phyloP scores from a whole-genome alignment of 495 filamentous ascomycete genomes.

The Penicillium malachiteum region DNA sequence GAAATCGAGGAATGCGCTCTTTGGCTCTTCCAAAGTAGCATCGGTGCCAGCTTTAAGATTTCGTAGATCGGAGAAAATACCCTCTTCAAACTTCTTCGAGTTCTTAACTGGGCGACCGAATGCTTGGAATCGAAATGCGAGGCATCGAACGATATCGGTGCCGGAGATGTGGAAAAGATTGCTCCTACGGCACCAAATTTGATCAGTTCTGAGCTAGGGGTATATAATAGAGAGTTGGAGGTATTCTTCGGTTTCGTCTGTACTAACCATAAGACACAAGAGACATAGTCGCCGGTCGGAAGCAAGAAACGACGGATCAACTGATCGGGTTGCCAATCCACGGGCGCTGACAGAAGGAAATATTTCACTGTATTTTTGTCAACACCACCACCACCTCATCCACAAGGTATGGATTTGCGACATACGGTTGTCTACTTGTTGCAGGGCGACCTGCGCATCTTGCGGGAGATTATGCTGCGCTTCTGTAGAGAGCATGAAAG shows the following conservation, averaged over 20 bases:
- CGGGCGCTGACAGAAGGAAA: constrained; percentile 96
- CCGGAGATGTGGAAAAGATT: constrained; percentile 99
- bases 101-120: constrained; percentile 99
- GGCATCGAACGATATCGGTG: constrained; percentile 96
- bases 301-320: constrained; percentile 94
- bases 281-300: constrained; percentile 97
- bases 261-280: constrained; percentile 89
- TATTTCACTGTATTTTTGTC: constrained; percentile 76
- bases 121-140: constrained; percentile 97
- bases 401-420: constrained; percentile 17
- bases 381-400: constrained; percentile 17
- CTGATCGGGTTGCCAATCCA: constrained; percentile 96
- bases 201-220: not conserved
- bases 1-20: constrained; percentile 97
- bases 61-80: constrained; percentile 97
- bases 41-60: constrained; percentile 98
- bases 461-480: constrained; percentile 94
- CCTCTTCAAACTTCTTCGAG: constrained; percentile 99
- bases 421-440: constrained; percentile 98
- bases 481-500: constrained; percentile 95
- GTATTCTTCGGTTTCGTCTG: not conserved
- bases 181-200: constrained; percentile 57
- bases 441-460: constrained; percentile 93
- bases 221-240: not conserved
- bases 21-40: constrained; percentile 98